A percentile compares a stretch with the other conserved stretches of the same genome.
Conservation (phyloP, 306 rosid genomes). For the Astragalus glycyphyllos region DNA sequence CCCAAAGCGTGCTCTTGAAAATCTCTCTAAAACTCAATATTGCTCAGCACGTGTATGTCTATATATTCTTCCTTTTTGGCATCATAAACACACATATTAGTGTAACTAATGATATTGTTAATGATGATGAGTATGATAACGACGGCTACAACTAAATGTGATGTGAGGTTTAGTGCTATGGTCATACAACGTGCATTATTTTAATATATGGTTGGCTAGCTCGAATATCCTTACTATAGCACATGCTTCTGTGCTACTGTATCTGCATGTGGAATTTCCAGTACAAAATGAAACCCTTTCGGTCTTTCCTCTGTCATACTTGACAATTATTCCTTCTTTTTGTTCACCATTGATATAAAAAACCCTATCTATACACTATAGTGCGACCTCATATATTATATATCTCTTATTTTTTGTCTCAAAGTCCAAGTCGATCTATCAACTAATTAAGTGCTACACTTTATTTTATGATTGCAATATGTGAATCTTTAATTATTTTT, state of each 20-base stretch:
- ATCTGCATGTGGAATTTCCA: constrained; percentile 52
- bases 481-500: too few species aligned
- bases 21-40: constrained; percentile 60
- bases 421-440: constrained; percentile 3
- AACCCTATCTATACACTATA: not conserved
- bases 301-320: constrained; percentile 47
- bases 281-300: constrained; percentile 42
- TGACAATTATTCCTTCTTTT: constrained; percentile 44
- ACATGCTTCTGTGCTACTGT: constrained; percentile 52
- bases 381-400: constrained; percentile 29
- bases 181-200: constrained; percentile 27
- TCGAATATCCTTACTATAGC: constrained; percentile 46
- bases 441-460: not conserved
- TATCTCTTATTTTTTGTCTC: not conserved
- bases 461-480: too few species aligned
- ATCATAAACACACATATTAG: constrained; percentile 42
- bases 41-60: constrained; percentile 95
- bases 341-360: constrained; percentile 42
- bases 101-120: constrained; percentile 63
- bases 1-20: constrained; percentile 99
- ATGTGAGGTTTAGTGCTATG: constrained; percentile 35
- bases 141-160: constrained; percentile 47
- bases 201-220: constrained; percentile 30
- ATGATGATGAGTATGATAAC: constrained; percentile 65
- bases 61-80: constrained; percentile 62